These are phyloP conservation scores for Podospora sp. DNA, from an alignment of 495 filamentous ascomycete genomes.

Conservation along the genomic window DNA sequence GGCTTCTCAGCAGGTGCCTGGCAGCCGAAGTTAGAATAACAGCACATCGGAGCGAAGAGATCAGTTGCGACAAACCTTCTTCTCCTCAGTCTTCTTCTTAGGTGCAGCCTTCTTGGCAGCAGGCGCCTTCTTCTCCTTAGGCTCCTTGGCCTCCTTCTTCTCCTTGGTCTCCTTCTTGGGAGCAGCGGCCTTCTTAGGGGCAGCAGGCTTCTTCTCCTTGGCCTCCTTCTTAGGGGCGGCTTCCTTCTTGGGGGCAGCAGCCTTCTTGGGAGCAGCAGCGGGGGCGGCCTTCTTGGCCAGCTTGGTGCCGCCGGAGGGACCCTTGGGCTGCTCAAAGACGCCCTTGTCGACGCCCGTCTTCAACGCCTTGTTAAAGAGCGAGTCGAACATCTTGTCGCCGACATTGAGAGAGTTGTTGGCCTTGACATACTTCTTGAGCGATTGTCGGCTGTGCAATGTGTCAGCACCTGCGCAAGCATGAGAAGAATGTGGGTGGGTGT, in stretches of 20 bases:
- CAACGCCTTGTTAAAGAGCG: conserved; percentile 91
- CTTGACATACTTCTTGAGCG: conserved; percentile 97
- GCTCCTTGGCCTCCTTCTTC: conserved; percentile 58
- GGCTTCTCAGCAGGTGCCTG: conserved; percentile 69
- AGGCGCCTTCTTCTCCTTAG: conserved; percentile 48
- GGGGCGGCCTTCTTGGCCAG: conserved; percentile 78
- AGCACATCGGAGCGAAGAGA: too few species aligned
- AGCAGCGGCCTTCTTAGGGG: conserved; percentile 47
- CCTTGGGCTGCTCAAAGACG: conserved; percentile 92
- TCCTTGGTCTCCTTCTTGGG: conserved; percentile 52
- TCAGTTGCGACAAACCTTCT: too few species aligned
- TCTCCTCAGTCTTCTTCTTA: too few species aligned
- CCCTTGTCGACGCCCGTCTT: conserved; percentile 86
- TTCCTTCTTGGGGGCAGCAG: conserved; percentile 53
- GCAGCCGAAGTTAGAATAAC: not conserved
- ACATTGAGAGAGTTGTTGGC: conserved; percentile 89
- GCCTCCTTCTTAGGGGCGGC: conserved; percentile 45
- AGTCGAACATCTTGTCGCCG: conserved; percentile 75
- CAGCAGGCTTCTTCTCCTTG: conserved; percentile 47
- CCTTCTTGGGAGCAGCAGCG: conserved; percentile 46
- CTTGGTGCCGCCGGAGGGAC: conserved; percentile 93
- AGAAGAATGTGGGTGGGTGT: conserved; percentile 14
- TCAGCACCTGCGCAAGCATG: conserved; percentile 38
- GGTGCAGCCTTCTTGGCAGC: conserved; percentile 42
- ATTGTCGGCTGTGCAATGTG: conserved; percentile 70